Evolutionary conservation across 257 asterid genomes (phyloP).

Genomic region (Salvia splendens): DNA sequence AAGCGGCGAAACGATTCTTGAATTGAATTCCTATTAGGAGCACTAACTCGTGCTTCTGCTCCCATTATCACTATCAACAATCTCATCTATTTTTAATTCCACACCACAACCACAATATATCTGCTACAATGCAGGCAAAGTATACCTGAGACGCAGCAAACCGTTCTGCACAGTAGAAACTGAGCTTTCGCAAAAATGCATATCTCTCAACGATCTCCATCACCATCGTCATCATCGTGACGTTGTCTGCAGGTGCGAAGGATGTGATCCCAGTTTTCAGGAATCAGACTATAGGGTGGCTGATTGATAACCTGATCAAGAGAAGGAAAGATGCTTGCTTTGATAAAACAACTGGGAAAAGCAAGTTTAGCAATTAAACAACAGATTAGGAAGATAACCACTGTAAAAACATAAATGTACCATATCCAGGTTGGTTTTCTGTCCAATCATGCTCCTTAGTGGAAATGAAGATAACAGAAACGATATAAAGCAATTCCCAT

Average conservation of each 20-base stretch:
- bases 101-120: not conserved
- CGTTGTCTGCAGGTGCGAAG: too few relatives aligned
- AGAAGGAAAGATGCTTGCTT: not conserved
- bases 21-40: slow-evolving; percentile 4
- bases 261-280: too few relatives aligned
- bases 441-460: slow-evolving; percentile 7
- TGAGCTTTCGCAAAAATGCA: too few relatives aligned
- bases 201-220: too few relatives aligned
- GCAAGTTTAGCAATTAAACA: not conserved
- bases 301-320: not conserved
- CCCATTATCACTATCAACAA: not conserved
- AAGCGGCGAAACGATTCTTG: slow-evolving; percentile 28
- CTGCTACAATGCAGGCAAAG: not conserved
- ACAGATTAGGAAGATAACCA: slow-evolving; percentile 41
- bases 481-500: not conserved
- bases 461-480: not conserved
- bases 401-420: slow-evolving; percentile 50
- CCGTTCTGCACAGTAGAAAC: too few relatives aligned
- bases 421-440: slow-evolving; percentile 36
- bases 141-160: not conserved
- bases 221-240: too few relatives aligned
- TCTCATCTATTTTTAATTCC: not conserved
- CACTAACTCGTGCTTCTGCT: slow-evolving; percentile 7
- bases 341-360: not conserved
- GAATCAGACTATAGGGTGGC: not conserved